phyloP scores from a whole-genome alignment of 2,329 filamentous ascomycete genomes.

The Trichoderma sp. region DNA sequence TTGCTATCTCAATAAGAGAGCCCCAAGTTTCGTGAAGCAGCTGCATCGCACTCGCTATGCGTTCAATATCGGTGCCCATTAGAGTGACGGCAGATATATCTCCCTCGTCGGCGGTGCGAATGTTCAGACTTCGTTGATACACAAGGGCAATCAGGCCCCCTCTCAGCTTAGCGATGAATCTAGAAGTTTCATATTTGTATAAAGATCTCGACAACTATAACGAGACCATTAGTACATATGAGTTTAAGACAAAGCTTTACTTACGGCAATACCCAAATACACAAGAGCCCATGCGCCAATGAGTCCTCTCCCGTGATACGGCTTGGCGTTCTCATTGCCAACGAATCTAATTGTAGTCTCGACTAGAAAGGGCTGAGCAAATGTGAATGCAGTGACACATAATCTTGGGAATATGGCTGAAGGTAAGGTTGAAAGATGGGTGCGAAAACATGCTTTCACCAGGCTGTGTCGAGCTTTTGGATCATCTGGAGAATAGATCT shows the following conservation, averaged over 20 bases:
- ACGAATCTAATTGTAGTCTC: constrained; percentile 29
- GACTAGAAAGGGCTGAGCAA: constrained; percentile 35
- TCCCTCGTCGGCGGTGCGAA: constrained; percentile 28
- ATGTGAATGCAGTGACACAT: constrained; percentile 30
- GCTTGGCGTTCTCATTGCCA: constrained; percentile 19
- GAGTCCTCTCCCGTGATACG: constrained; percentile 30
- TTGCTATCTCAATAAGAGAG: constrained; percentile 29
- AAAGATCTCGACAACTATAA: constrained; percentile 27
- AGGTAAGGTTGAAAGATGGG: constrained; percentile 25
- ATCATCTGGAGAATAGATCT: constrained; percentile 23
- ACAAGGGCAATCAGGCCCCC: constrained; percentile 31
- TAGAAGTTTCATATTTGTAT: constrained; percentile 29
- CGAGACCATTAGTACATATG: background rate
- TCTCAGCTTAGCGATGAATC: constrained; percentile 29
- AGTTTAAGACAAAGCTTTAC: background rate
- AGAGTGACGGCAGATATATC: constrained; percentile 34
- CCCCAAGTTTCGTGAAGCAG: constrained; percentile 35
- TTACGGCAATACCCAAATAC: constrained; percentile 34
- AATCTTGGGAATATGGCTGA: constrained; percentile 29
- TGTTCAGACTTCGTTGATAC: constrained; percentile 29
- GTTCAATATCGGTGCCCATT: constrained; percentile 39
- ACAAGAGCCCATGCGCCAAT: constrained; percentile 36
- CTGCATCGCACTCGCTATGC: constrained; percentile 29
- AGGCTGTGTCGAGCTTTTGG: constrained; percentile 24
- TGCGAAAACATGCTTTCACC: constrained; percentile 23